Conservation (phyloP, 805 yeast genomes). For the Ogataea parapolymorpha region DNA sequence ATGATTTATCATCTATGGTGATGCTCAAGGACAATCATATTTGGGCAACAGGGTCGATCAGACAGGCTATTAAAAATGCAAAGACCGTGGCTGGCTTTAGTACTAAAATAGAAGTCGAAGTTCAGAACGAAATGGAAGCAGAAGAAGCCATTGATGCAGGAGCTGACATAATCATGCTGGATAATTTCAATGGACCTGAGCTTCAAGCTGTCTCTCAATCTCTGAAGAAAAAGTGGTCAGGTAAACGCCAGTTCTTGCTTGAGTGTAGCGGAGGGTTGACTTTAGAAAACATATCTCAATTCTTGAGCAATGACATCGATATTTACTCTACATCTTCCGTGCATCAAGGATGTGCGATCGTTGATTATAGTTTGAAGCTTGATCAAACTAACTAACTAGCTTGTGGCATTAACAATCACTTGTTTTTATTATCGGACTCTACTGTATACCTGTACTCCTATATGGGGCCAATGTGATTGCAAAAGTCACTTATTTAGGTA, state of each 20-base stretch:
- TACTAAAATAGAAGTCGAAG: conserved; percentile 89
- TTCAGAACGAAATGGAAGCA: conserved; percentile 81
- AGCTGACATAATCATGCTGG: conserved; percentile 94
- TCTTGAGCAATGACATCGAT: conserved; percentile 75
- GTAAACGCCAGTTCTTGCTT: conserved; percentile 51
- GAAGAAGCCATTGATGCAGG: conserved; percentile 91
- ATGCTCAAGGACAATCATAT: conserved; percentile 95
- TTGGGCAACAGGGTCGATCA: conserved; percentile 90
- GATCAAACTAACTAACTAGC: conserved; percentile 10
- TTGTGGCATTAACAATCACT: not conserved
- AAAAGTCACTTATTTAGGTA: conserved; percentile 30
- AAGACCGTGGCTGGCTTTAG: conserved; percentile 83
- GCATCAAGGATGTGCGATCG: conserved; percentile 83
- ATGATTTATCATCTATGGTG: conserved; percentile 89
- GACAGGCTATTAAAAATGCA: conserved; percentile 76
- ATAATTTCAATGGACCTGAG: conserved; percentile 71
- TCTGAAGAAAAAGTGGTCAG: conserved; percentile 57
- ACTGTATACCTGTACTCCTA: conserved; percentile 1
- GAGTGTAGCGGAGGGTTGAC: conserved; percentile 94
- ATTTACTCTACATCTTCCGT: conserved; percentile 87
- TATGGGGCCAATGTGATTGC: not conserved
- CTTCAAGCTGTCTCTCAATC: conserved; percentile 61
- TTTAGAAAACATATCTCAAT: conserved; percentile 58
- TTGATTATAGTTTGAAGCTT: conserved; percentile 84
- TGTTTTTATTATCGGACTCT: not conserved